These are phyloP conservation scores for Saccharomycopsis sp. DNA, from an alignment of 805 yeast species.

Conservation along the genomic window DNA sequence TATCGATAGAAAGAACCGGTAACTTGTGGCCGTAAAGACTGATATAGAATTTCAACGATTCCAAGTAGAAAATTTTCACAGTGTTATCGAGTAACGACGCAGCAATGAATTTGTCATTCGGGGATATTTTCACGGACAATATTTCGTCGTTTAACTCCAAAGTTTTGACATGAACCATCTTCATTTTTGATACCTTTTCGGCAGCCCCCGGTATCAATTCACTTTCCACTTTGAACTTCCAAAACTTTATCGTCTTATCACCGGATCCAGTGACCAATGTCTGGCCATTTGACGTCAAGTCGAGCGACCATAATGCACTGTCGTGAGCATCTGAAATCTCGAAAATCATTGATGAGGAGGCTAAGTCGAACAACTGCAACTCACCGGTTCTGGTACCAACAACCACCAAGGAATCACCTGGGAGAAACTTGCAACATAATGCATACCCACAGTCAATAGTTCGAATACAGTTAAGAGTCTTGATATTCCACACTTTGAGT, in stretches of 20 bases:
- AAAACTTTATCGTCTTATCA: slow-evolving; percentile 82
- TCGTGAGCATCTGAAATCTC: slow-evolving; percentile 69
- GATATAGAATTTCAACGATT: slow-evolving; percentile 78
- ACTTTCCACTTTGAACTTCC: slow-evolving; percentile 71
- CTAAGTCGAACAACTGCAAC: slow-evolving; percentile 77
- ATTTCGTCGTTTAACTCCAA: slow-evolving; percentile 85
- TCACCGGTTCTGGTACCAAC: slow-evolving; percentile 87
- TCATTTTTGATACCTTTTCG: slow-evolving; percentile 44
- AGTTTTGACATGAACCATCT: slow-evolving; percentile 67
- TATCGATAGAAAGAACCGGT: slow-evolving; percentile 90
- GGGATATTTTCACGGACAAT: slow-evolving; percentile 69
- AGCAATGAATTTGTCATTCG: slow-evolving; percentile 71
- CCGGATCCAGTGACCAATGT: slow-evolving; percentile 88
- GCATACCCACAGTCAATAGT: slow-evolving; percentile 89
- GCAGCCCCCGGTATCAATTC: slow-evolving; percentile 67
- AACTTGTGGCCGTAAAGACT: slow-evolving; percentile 93
- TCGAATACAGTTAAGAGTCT: slow-evolving; percentile 68
- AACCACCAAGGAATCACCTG: slow-evolving; percentile 84
- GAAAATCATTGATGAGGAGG: slow-evolving; percentile 69
- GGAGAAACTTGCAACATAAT: slow-evolving; percentile 70
- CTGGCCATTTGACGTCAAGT: slow-evolving; percentile 79
- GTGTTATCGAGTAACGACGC: slow-evolving; percentile 86
- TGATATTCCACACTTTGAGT: slow-evolving; percentile 81
- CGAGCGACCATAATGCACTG: slow-evolving; percentile 81
- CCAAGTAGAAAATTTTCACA: slow-evolving; percentile 89